Evolutionary conservation across 2,329 filamentous ascomycete species (phyloP).

Genomic region (Aschersonia sp.): DNA sequence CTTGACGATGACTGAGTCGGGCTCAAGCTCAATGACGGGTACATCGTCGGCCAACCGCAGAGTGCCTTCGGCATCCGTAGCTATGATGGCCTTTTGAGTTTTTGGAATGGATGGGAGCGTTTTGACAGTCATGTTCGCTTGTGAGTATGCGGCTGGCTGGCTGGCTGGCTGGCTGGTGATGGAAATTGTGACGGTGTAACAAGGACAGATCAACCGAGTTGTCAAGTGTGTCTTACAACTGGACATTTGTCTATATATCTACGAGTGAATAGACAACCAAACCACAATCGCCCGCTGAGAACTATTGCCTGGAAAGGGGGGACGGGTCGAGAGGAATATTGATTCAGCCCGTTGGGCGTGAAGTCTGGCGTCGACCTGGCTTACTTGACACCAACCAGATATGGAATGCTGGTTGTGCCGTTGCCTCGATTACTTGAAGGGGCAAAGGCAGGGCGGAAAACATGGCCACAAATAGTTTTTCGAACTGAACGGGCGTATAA

Average conservation of each 20-base stretch:
- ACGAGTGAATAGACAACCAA: too few species aligned
- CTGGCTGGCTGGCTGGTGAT: background rate
- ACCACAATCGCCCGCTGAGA: too few species aligned
- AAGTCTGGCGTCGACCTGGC: too few species aligned
- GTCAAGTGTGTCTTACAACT: too few species aligned
- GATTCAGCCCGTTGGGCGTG: too few species aligned
- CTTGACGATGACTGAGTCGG: conserved; percentile 2
- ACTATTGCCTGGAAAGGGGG: too few species aligned
- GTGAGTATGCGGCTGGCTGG: background rate
- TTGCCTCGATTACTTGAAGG: background rate
- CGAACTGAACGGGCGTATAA: too few species aligned
- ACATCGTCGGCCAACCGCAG: background rate
- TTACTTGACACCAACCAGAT: background rate
- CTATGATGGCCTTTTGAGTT: background rate
- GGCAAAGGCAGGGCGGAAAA: background rate
- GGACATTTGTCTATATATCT: too few species aligned
- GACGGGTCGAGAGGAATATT: too few species aligned
- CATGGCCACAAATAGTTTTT: background rate
- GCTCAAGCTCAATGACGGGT: background rate
- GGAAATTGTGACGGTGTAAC: too few species aligned
- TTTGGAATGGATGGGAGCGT: background rate
- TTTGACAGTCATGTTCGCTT: background rate
- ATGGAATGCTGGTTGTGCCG: background rate
- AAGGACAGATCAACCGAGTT: too few species aligned
- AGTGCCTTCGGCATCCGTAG: background rate